Evolutionary conservation across 148 eudicot genomes (phyloP).

Genomic region (Drosera capensis): DNA sequence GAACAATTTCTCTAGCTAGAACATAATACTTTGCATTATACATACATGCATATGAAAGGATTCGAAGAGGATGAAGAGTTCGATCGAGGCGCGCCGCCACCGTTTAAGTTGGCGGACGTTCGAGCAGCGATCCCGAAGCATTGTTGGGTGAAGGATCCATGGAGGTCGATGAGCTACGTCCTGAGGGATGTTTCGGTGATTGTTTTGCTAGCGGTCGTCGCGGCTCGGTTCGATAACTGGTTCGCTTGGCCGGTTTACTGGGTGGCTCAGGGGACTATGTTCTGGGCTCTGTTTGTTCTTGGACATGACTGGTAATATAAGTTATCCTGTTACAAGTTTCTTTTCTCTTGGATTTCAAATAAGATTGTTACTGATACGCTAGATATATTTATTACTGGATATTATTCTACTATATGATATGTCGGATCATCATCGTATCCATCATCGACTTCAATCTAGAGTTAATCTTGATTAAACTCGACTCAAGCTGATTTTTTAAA

Average conservation of each 20-base stretch:
- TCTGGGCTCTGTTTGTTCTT: slow-evolving; percentile 87
- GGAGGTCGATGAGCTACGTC: slow-evolving; percentile 62
- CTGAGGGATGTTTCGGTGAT: slow-evolving; percentile 52
- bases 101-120: slow-evolving; percentile 39
- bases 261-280: slow-evolving; percentile 73
- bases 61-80: slow-evolving; percentile 11
- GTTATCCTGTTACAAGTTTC: background rate
- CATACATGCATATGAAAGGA: no score
- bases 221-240: slow-evolving; percentile 41
- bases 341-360: background rate
- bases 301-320: slow-evolving; percentile 61
- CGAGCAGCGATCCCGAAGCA: slow-evolving; percentile 60
- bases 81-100: slow-evolving; percentile 43
- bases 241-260: slow-evolving; percentile 67
- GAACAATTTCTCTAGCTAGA: no score
- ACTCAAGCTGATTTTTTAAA: no score
- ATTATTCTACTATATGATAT: background rate
- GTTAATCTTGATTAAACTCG: no score
- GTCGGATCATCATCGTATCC: no score
- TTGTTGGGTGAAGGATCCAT: slow-evolving; percentile 70
- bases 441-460: no score
- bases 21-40: no score
- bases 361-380: background rate
- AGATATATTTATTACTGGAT: no score
- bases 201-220: slow-evolving; percentile 54